A percentile compares a stretch with the other conserved stretches of the same genome.
Conservation (phyloP, 352 stramenopile genomes). For the Phytopythium kandeliae region DNA sequence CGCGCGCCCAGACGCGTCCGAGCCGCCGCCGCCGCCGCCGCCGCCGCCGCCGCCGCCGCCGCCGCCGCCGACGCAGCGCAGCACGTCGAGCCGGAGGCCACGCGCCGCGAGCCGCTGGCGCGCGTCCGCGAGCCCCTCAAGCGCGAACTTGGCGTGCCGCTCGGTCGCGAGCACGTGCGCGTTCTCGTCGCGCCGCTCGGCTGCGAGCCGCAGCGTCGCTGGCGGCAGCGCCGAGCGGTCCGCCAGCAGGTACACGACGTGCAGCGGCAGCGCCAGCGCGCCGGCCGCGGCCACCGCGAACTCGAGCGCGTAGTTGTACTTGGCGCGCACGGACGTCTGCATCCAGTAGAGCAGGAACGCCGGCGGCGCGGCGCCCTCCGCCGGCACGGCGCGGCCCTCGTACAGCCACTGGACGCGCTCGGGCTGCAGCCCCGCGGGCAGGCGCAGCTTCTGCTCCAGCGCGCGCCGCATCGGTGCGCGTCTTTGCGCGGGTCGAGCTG, state of each 20-base stretch:
- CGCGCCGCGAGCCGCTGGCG: slow-evolving; percentile 32
- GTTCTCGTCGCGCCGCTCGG: slow-evolving; percentile 39
- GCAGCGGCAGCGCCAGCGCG: slow-evolving; percentile 54
- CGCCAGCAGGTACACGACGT: slow-evolving; percentile 69
- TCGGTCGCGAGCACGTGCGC: slow-evolving; percentile 60
- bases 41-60: too few relatives aligned
- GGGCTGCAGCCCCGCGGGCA: slow-evolving; percentile 54
- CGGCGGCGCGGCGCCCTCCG: not conserved
- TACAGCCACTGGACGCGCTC: slow-evolving; percentile 78
- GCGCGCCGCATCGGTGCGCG: slow-evolving; percentile 30
- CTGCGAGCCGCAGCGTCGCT: slow-evolving; percentile 4
- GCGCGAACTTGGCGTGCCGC: slow-evolving; percentile 65
- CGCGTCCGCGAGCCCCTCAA: slow-evolving; percentile 59
- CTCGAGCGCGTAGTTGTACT: slow-evolving; percentile 82
- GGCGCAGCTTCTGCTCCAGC: slow-evolving; percentile 38
- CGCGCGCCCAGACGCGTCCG: not conserved
- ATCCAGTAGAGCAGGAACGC: slow-evolving; percentile 82
- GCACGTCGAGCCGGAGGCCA: slow-evolving; percentile 55
- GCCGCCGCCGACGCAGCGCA: slow-evolving; percentile 35
- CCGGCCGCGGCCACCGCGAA: slow-evolving; percentile 67
- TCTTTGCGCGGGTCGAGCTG: not conserved
- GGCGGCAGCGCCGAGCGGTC: slow-evolving; percentile 40
- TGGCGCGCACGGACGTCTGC: slow-evolving; percentile 76
- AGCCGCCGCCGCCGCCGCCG: not conserved
- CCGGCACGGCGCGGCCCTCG: slow-evolving; percentile 22